phyloP scores from a whole-genome alignment of 108 stramenopile genomes.

The Aureococcus anophagefferens region DNA sequence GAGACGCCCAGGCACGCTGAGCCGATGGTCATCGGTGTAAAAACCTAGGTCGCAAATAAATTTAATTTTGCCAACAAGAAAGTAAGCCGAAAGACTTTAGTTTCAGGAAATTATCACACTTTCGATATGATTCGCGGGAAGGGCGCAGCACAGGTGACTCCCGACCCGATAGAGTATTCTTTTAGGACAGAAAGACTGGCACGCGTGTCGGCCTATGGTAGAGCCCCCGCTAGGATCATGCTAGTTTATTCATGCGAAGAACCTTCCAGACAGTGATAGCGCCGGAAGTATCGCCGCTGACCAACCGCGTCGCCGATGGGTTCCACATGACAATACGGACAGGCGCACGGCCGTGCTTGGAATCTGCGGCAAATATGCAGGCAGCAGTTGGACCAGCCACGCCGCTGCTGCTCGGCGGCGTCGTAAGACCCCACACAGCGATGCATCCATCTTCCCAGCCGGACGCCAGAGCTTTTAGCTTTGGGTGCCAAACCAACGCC shows the following conservation, averaged over 20 bases:
- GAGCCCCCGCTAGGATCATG: no score
- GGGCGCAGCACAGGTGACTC: constrained; percentile 29
- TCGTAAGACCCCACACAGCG: background rate
- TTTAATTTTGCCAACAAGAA: constrained; percentile 17
- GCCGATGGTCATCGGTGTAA: background rate
- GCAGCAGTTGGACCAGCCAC: background rate
- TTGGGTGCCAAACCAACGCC: constrained; percentile 13
- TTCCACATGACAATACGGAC: constrained; percentile 35
- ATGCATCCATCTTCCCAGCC: constrained; percentile 16
- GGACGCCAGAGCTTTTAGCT: background rate
- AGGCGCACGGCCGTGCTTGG: constrained; percentile 4
- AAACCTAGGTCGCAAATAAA: background rate
- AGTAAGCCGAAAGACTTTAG: no score
- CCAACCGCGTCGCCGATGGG: constrained; percentile 23
- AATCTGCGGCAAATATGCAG: constrained; percentile 1
- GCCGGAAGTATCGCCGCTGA: constrained; percentile 20
- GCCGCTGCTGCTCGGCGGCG: background rate
- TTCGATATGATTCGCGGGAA: constrained; percentile 17
- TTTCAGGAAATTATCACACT: background rate
- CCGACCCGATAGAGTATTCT: constrained; percentile 20
- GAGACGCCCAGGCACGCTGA: no score
- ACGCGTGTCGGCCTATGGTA: background rate
- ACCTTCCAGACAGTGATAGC: constrained; percentile 34
- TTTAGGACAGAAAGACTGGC: constrained; percentile 11
- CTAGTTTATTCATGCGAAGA: constrained; percentile 5